Percentiles rank a stretch among this genome's conserved stretches.
Conservation (phyloP, 2,329 filamentous ascomycete genomes). For the Phialophora chinensis region DNA sequence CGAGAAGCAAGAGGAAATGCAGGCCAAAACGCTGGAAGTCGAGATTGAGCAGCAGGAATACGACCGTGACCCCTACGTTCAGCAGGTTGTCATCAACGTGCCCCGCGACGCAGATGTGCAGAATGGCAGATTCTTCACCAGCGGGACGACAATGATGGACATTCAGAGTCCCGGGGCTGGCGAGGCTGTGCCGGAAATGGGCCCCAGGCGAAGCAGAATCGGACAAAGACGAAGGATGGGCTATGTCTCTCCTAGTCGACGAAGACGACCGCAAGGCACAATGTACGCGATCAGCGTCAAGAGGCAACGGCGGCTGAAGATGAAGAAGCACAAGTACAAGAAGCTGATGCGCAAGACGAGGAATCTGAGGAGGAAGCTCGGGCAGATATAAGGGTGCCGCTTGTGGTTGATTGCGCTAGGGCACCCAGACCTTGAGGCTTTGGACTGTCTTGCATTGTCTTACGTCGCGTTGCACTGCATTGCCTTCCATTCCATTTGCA, state of each 20-base stretch:
- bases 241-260: constrained; percentile 30
- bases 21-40: constrained; percentile 40
- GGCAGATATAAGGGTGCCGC: constrained; percentile 52
- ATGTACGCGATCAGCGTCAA: constrained; percentile 87
- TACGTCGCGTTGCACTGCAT: background rate
- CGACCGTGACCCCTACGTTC: constrained; percentile 33
- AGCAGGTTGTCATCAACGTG: constrained; percentile 57
- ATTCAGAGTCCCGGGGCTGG: constrained; percentile 22
- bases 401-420: background rate
- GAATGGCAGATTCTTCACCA: constrained; percentile 58
- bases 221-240: constrained; percentile 42
- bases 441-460: background rate
- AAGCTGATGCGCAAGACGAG: constrained; percentile 94
- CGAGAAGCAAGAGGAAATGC: constrained; percentile 43
- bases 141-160: constrained; percentile 24
- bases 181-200: constrained; percentile 20
- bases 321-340: constrained; percentile 99
- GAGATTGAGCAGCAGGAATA: constrained; percentile 34
- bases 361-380: constrained; percentile 83
- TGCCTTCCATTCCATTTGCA: constrained; percentile 10
- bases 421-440: background rate
- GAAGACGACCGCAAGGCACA: constrained; percentile 53
- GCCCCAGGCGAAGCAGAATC: constrained; percentile 10
- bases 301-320: constrained; percentile 91
- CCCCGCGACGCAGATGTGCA: constrained; percentile 57